Conservation (phyloP, 768 basidiomycete species). For the Cystobasidium onofrii region DNA sequence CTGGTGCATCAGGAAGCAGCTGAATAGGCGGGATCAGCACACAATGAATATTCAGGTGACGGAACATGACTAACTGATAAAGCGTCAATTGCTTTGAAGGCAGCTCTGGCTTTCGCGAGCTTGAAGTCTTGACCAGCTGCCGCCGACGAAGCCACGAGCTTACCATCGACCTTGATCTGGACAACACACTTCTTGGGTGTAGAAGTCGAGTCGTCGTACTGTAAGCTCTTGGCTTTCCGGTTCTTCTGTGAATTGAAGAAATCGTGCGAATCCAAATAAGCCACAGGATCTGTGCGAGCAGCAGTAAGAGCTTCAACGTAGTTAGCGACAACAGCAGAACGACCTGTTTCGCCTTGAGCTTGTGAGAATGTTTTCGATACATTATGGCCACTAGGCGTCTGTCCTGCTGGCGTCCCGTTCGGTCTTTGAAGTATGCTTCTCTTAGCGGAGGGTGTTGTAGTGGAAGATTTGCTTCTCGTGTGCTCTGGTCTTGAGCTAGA, state of each 20-base stretch:
- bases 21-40: background rate
- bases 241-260: background rate
- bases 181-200: slow-evolving; percentile 22
- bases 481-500: background rate
- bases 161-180: slow-evolving; percentile 9
- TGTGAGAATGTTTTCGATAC: background rate
- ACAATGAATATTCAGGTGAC: background rate
- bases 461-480: background rate
- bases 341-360: background rate
- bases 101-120: slow-evolving; percentile 28
- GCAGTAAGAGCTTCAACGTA: slow-evolving; percentile 15
- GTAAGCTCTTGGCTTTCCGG: background rate
- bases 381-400: background rate
- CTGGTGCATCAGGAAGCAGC: slow-evolving; percentile 23
- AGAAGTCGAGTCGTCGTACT: slow-evolving; percentile 8
- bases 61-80: background rate
- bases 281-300: slow-evolving; percentile 17
- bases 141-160: background rate
- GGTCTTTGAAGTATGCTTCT: background rate
- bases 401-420: background rate
- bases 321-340: background rate
- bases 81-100: slow-evolving; percentile 27
- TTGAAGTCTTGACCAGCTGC: slow-evolving; percentile 21
- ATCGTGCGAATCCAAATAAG: slow-evolving; percentile 8
- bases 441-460: background rate